phyloP scores from a whole-genome alignment of 2,329 filamentous ascomycete species.

The Paraphoma sp. region DNA sequence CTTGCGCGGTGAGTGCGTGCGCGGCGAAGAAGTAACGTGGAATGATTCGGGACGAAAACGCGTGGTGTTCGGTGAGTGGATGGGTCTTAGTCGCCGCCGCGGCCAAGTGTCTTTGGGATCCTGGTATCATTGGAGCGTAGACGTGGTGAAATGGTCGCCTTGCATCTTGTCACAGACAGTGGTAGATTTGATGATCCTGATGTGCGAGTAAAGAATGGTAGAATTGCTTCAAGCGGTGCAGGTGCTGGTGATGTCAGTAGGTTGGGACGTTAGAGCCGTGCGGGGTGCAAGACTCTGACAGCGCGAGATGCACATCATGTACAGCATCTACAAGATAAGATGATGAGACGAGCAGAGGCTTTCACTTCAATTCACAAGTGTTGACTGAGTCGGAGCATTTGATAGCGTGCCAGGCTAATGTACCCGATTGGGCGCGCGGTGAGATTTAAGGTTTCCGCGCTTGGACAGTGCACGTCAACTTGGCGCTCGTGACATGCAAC shows the following conservation, averaged over 20 bases:
- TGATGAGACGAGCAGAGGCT: too few species aligned
- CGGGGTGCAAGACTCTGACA: too few species aligned
- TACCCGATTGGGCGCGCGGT: constrained; percentile 1
- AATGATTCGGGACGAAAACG: background rate
- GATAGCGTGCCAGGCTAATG: background rate
- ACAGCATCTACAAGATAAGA: too few species aligned
- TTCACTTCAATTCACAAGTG: background rate
- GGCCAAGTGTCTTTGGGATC: constrained; percentile 5
- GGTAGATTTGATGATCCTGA: background rate
- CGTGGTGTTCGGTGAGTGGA: constrained; percentile 14
- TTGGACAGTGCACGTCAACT: constrained; percentile 19
- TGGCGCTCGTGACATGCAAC: constrained; percentile 25
- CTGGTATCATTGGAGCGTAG: constrained; percentile 6
- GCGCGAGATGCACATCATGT: too few species aligned
- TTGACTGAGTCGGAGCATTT: background rate
- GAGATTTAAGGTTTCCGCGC: constrained; percentile 9
- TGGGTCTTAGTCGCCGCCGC: constrained; percentile 7
- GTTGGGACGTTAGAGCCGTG: too few species aligned
- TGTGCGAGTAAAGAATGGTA: background rate
- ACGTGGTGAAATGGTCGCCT: background rate
- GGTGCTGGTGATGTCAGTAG: too few species aligned
- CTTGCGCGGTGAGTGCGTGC: background rate
- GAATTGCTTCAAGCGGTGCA: background rate
- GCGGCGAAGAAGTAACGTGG: background rate
- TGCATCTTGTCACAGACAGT: background rate